Conservation (phyloP, 2,329 filamentous ascomycete species). For the Alternaria gansuensis region DNA sequence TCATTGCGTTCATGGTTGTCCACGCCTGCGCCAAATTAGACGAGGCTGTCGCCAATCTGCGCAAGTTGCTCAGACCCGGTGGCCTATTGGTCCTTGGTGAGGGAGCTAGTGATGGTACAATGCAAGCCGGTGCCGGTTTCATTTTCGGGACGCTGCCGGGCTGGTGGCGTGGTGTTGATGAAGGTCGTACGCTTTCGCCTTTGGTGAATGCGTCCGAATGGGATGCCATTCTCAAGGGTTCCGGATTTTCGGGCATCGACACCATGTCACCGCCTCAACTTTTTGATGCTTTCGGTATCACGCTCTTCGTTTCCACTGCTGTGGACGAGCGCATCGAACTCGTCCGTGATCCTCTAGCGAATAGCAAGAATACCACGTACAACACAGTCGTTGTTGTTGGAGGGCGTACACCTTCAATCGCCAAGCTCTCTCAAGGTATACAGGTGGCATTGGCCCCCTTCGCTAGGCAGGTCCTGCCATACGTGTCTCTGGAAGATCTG, state of each 20-base stretch:
- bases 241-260: slow-evolving; percentile 22
- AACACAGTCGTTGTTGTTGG: neutral
- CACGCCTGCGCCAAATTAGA: slow-evolving; percentile 25
- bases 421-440: neutral
- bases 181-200: slow-evolving; percentile 18
- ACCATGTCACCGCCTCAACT: neutral
- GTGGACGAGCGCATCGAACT: slow-evolving; percentile 14
- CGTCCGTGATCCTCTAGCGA: slow-evolving; percentile 8
- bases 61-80: slow-evolving; percentile 47
- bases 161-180: slow-evolving; percentile 50
- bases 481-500: neutral
- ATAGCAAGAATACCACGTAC: neutral
- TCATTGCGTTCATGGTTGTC: slow-evolving; percentile 29
- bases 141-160: slow-evolving; percentile 52
- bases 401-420: neutral
- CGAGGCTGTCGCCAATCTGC: slow-evolving; percentile 20
- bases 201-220: slow-evolving; percentile 22
- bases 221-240: slow-evolving; percentile 19
- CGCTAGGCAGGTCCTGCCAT: neutral
- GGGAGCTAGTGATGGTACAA: neutral
- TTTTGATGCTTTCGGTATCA: neutral
- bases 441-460: neutral
- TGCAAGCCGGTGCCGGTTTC: slow-evolving; percentile 16
- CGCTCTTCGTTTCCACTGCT: neutral
- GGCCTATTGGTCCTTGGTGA: slow-evolving; percentile 55